Conservation (phyloP, 148 eudicot species). For the Amaranthus hypochondriacus region DNA sequence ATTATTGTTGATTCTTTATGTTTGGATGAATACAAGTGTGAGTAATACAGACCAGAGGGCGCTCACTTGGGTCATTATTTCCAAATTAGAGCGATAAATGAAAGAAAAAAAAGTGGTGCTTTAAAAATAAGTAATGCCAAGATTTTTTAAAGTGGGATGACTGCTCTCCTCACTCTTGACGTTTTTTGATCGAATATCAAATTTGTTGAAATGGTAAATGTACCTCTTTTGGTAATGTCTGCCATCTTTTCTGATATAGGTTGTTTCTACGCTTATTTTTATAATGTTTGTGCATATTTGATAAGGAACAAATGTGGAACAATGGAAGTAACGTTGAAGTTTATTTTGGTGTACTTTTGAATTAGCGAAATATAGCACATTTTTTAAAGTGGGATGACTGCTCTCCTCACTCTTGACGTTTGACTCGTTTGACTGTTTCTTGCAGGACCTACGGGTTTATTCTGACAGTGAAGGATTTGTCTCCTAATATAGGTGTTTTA, state of each 20-base stretch:
- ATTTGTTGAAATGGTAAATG: not conserved
- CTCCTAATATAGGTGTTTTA: slow-evolving; percentile 90
- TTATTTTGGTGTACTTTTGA: not conserved
- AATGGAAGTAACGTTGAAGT: not conserved
- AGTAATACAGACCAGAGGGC: not conserved
- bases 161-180: not conserved
- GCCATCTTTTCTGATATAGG: not conserved
- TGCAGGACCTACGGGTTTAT: slow-evolving; percentile 90
- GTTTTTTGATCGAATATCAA: not conserved
- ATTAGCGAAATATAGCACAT: not conserved
- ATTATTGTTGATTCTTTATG: too few species aligned
- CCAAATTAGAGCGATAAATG: not conserved
- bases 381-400: too few species aligned
- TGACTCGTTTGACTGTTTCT: slow-evolving; percentile 18
- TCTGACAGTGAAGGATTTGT: slow-evolving; percentile 83
- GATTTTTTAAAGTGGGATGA: not conserved
- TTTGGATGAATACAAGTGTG: too few species aligned
- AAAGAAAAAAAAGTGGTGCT: not conserved
- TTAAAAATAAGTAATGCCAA: not conserved
- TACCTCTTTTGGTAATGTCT: not conserved
- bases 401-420: not conserved
- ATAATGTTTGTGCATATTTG: not conserved
- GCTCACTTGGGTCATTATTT: not conserved
- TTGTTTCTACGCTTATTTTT: not conserved
- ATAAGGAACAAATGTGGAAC: not conserved